Percentiles rank a stretch among this genome's conserved stretches.
Evolutionary conservation across 2,329 filamentous ascomycete genomes (phyloP).

Genomic region (Botrytis elliptica): DNA sequence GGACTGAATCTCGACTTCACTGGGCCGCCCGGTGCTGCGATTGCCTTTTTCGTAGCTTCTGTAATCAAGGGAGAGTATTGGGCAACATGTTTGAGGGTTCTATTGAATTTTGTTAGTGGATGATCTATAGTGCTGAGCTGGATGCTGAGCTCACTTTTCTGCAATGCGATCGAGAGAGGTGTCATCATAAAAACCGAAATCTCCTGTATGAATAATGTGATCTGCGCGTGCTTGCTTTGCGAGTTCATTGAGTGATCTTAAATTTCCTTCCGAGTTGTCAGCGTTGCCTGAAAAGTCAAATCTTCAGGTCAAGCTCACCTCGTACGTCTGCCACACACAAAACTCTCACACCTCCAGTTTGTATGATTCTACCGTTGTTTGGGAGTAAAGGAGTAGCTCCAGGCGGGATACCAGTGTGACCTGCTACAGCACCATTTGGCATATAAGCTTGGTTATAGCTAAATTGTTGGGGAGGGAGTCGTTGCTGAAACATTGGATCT

Average conservation of each 20-base stretch:
- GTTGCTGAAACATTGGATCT: slow-evolving; percentile 35
- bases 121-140: slow-evolving; percentile 21
- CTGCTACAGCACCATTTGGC: slow-evolving; percentile 57
- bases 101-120: slow-evolving; percentile 44
- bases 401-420: slow-evolving; percentile 49
- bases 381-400: slow-evolving; percentile 64
- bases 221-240: slow-evolving; percentile 92
- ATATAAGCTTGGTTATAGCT: slow-evolving; percentile 49
- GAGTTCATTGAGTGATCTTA: slow-evolving; percentile 92
- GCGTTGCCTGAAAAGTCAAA: slow-evolving; percentile 22
- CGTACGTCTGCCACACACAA: slow-evolving; percentile 71
- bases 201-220: slow-evolving; percentile 97
- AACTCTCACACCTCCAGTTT: slow-evolving; percentile 64
- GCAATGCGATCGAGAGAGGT: slow-evolving; percentile 94
- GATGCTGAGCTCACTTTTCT: slow-evolving; percentile 70
- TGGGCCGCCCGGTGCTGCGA: slow-evolving; percentile 65
- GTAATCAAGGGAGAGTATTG: slow-evolving; percentile 95
- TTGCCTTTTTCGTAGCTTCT: slow-evolving; percentile 70
- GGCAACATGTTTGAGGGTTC: slow-evolving; percentile 95
- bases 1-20: slow-evolving; percentile 84
- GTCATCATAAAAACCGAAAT: slow-evolving; percentile 99
- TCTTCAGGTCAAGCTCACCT: slow-evolving; percentile 49
- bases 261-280: slow-evolving; percentile 65
- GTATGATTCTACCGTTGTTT: slow-evolving; percentile 65
- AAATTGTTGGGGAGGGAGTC: slow-evolving; percentile 38